phyloP scores from a whole-genome alignment of 148 eudicot genomes.

The Amaranthus hypochondriacus region DNA sequence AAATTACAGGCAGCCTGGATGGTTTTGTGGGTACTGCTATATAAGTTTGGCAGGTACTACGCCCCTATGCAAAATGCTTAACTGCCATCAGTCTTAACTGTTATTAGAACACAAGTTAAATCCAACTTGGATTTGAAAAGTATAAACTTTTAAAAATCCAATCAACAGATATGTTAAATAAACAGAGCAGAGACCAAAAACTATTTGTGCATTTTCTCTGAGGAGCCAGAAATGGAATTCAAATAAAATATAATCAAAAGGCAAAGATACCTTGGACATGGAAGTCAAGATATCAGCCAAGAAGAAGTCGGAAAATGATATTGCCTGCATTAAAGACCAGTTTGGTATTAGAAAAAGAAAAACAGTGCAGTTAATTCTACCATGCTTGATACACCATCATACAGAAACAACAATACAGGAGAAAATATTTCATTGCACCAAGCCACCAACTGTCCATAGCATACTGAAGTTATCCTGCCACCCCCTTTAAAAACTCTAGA shows the following conservation, averaged over 20 bases:
- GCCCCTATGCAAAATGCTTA: neutral
- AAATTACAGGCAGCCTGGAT: neutral
- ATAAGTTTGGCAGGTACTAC: neutral
- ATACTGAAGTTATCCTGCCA: neutral
- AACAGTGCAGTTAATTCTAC: too few species aligned
- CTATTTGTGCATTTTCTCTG: neutral
- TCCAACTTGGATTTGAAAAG: neutral
- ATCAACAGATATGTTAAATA: neutral
- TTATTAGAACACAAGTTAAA: neutral
- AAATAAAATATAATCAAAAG: neutral
- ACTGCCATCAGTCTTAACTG: neutral
- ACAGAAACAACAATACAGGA: neutral
- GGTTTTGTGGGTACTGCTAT: neutral
- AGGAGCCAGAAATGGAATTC: neutral
- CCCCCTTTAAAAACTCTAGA: neutral
- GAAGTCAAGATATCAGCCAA: too few species aligned
- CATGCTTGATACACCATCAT: neutral
- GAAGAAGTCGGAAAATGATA: too few species aligned
- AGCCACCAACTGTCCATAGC: neutral
- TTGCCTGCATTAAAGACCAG: too few species aligned
- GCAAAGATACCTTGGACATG: too few species aligned
- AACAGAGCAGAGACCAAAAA: neutral
- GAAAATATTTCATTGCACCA: neutral
- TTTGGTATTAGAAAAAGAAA: too few species aligned
- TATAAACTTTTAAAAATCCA: neutral